phyloP scores from a whole-genome alignment of 73 alveolate species.

The Effrenium voratum region DNA sequence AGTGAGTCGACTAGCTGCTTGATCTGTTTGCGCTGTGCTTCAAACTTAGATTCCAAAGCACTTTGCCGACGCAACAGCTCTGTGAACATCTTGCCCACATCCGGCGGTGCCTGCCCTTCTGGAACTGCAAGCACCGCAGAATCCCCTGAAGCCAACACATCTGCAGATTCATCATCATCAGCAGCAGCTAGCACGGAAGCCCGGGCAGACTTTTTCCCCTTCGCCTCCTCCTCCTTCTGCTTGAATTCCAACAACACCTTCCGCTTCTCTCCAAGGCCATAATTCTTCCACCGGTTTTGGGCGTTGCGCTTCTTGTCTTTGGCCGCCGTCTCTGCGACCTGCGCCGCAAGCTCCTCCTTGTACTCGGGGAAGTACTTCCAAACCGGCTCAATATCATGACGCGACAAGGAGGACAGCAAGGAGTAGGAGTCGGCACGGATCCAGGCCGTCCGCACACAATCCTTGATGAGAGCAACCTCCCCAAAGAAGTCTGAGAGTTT shows the following conservation, averaged over 20 bases:
- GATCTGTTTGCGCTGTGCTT: neutral
- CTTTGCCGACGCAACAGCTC: conserved; percentile 68
- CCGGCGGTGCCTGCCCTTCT: neutral
- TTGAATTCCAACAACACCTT: conserved; percentile 9
- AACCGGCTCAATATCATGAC: conserved; percentile 65
- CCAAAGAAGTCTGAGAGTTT: conserved; percentile 64
- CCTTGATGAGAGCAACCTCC: conserved; percentile 53
- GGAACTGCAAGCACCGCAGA: conserved; percentile 31
- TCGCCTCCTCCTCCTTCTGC: neutral
- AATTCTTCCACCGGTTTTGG: conserved; percentile 42
- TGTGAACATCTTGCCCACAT: conserved; percentile 12
- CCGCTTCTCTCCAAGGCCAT: conserved; percentile 23
- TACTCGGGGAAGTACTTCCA: conserved; percentile 70
- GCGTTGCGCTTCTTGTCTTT: conserved; percentile 83
- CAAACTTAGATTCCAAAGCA: conserved; percentile 20
- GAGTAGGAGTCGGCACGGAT: conserved; percentile 85
- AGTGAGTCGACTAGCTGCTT: no score
- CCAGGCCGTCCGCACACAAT: conserved; percentile 87
- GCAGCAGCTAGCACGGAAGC: conserved; percentile 42
- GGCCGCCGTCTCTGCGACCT: conserved; percentile 15
- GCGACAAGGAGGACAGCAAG: conserved; percentile 65
- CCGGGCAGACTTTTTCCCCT: neutral
- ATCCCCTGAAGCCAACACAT: conserved; percentile 68
- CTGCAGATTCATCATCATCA: neutral
- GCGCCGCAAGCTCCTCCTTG: conserved; percentile 23